A percentile compares a stretch with the other conserved stretches of the same genome.
phyloP scores from a whole-genome alignment of 306 rosid genomes.

The Clitoria ternatea region DNA sequence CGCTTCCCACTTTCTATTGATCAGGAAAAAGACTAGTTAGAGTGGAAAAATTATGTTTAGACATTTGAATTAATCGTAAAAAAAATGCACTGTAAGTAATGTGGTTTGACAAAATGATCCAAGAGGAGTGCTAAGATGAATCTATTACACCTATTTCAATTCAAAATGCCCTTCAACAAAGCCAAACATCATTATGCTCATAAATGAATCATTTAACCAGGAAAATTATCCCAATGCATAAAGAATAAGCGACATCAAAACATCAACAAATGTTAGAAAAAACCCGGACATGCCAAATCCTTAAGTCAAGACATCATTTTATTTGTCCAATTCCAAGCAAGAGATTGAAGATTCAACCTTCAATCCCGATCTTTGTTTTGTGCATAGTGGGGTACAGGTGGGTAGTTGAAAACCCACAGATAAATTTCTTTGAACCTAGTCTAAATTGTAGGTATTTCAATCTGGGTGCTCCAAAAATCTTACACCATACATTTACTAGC shows the following conservation, averaged over 20 bases:
- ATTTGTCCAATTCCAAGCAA: background rate
- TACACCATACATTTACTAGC: background rate
- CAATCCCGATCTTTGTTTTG: background rate
- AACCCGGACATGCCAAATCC: background rate
- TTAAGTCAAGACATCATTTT: background rate
- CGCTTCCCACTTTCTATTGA: constrained; percentile 77
- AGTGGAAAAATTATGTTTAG: background rate
- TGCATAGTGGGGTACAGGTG: background rate
- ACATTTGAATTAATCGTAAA: background rate
- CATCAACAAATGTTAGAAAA: constrained; percentile 3
- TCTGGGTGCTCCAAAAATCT: background rate
- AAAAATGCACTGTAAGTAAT: background rate
- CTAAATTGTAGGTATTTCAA: background rate
- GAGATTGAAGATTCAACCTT: background rate
- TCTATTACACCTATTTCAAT: background rate
- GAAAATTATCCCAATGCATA: constrained; percentile 3
- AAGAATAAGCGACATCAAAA: background rate
- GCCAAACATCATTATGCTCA: background rate
- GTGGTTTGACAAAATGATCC: background rate
- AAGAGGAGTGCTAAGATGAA: background rate
- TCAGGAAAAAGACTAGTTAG: constrained; percentile 19
- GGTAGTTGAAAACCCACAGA: background rate
- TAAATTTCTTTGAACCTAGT: background rate
- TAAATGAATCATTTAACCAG: background rate
- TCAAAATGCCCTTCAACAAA: constrained; percentile 3